Percentiles rank a stretch among this genome's conserved stretches.
These are phyloP conservation scores for Globisporangium abappressorium DNA, from an alignment of 352 stramenopile genomes.

Conservation along the genomic window DNA sequence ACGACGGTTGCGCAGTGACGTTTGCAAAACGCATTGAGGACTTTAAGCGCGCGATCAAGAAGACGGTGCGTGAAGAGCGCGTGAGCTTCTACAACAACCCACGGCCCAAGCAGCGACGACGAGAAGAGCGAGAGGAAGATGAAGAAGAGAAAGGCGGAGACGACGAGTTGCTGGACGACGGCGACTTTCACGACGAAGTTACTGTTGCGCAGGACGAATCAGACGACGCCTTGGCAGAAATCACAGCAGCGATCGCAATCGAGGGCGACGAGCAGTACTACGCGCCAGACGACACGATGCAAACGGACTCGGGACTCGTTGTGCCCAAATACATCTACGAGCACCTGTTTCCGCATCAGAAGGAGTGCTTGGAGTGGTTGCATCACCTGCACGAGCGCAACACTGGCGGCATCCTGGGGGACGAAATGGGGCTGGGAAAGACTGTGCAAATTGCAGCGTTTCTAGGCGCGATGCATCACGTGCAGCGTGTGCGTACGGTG, in stretches of 20 bases:
- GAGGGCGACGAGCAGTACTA: conserved; percentile 28
- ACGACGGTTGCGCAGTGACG: conserved; percentile 33
- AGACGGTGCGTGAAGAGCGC: conserved; percentile 21
- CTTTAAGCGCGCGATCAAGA: conserved; percentile 25
- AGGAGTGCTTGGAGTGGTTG: conserved; percentile 95
- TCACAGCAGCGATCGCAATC: background rate
- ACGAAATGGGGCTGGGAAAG: conserved; percentile 97
- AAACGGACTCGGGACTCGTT: conserved; percentile 64
- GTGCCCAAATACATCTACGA: conserved; percentile 71
- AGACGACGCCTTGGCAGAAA: conserved; percentile 8
- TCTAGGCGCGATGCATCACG: conserved; percentile 66
- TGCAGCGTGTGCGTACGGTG: conserved; percentile 57
- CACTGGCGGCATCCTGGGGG: conserved; percentile 95
- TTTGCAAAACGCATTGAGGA: conserved; percentile 27
- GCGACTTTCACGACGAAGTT: conserved; percentile 33
- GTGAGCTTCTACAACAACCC: conserved; percentile 53
- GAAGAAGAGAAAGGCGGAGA: conserved; percentile 10
- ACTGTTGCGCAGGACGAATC: background rate
- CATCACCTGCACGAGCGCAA: conserved; percentile 95
- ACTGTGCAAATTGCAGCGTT: conserved; percentile 93
- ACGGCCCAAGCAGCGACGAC: background rate
- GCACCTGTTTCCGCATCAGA: conserved; percentile 93
- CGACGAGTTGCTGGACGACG: conserved; percentile 27
- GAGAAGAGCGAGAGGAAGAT: background rate
- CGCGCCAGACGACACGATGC: conserved; percentile 41